A percentile compares a stretch with the other conserved stretches of the same genome.
Evolutionary conservation across 2,329 filamentous ascomycete genomes (phyloP).

Genomic region (Monosporascus sp.): DNA sequence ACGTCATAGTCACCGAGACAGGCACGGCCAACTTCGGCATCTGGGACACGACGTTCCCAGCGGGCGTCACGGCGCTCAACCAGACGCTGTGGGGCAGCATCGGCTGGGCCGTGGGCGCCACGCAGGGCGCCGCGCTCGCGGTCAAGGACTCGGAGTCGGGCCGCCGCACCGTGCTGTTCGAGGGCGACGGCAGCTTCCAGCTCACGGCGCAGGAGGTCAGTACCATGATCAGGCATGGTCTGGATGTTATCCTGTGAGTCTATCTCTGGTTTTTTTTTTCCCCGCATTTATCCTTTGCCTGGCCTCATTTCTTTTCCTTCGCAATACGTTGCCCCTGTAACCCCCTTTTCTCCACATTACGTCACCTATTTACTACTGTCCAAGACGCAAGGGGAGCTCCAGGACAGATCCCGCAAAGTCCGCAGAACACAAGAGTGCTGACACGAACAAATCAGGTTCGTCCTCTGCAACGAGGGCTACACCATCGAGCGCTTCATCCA

Average conservation of each 20-base stretch:
- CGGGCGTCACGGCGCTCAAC: conserved; percentile 71
- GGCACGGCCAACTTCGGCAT: conserved; percentile 86
- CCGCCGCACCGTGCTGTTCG: conserved; percentile 72
- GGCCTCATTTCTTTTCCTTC: too few species aligned
- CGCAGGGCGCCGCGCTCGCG: conserved; percentile 65
- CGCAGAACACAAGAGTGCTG: conserved; percentile 6
- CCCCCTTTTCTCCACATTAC: background rate
- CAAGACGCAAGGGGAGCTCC: too few species aligned
- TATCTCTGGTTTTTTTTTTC: background rate
- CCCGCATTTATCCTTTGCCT: background rate
- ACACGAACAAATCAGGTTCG: conserved; percentile 47
- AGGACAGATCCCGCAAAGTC: too few species aligned
- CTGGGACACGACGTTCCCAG: conserved; percentile 77
- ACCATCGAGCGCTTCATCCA: conserved; percentile 89
- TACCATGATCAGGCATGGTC: conserved; percentile 71
- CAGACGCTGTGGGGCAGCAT: conserved; percentile 72
- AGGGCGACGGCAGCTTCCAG: conserved; percentile 85
- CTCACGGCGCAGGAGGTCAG: conserved; percentile 78
- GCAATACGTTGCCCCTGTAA: too few species aligned
- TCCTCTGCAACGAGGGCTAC: conserved; percentile 84
- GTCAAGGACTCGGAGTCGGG: conserved; percentile 54
- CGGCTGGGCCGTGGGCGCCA: conserved; percentile 55
- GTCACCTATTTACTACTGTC: too few species aligned
- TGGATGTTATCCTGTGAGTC: conserved; percentile 71
- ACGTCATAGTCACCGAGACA: conserved; percentile 81